Evolutionary conservation across 78 protist genomes (phyloP).

Genomic region (Guillardia theta): DNA sequence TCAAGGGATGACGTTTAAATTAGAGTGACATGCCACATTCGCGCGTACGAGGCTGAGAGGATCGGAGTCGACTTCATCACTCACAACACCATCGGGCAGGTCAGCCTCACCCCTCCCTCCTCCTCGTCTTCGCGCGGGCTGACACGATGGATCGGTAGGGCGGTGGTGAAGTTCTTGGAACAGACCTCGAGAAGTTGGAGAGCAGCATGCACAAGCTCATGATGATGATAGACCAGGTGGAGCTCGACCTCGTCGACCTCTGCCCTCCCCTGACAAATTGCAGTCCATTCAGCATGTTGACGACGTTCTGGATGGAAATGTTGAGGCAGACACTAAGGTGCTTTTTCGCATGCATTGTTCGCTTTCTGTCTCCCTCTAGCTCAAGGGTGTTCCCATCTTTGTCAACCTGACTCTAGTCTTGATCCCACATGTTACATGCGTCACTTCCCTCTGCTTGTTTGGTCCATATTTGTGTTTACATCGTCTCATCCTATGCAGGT

Average conservation of each 20-base stretch:
- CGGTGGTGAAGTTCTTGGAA: background rate
- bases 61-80: slow-evolving; percentile 26
- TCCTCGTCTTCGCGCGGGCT: no score
- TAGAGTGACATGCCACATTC: background rate
- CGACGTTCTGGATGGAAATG: background rate
- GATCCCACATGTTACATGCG: background rate
- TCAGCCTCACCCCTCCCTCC: no score
- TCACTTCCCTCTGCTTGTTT: background rate
- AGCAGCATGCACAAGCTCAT: background rate
- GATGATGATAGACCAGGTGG: background rate
- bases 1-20: background rate
- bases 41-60: slow-evolving; percentile 9
- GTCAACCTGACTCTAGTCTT: background rate
- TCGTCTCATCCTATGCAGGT: background rate
- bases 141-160: background rate
- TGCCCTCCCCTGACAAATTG: background rate
- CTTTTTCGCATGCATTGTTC: background rate
- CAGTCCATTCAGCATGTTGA: background rate
- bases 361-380: background rate
- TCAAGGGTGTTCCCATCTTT: background rate
- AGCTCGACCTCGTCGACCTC: background rate
- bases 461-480: background rate
- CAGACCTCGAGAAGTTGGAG: background rate
- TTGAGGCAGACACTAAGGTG: background rate
- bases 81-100: background rate